Percentiles rank a stretch among this genome's conserved stretches.
These are phyloP conservation scores for Rosellinia necatrix DNA, from an alignment of 2,329 filamentous ascomycete genomes.

Conservation along the genomic window DNA sequence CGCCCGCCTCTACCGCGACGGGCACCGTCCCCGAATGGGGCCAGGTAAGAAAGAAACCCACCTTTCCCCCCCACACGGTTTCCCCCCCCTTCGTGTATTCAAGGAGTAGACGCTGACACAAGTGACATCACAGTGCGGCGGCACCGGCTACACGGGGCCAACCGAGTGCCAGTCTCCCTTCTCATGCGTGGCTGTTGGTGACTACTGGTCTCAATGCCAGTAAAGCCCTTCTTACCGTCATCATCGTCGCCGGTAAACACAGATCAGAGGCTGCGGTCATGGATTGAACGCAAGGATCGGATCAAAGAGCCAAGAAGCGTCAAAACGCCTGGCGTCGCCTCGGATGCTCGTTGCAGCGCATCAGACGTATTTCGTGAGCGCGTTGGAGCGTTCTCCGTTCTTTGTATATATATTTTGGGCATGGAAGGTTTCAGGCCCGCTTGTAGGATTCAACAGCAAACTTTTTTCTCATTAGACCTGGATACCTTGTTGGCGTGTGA, in stretches of 20 bases:
- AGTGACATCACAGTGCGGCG: constrained; percentile 26
- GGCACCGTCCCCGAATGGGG: constrained; percentile 24
- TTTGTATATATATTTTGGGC: no score
- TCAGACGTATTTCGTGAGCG: no score
- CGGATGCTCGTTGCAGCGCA: neutral
- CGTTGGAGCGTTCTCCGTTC: no score
- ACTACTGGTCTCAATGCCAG: constrained; percentile 28
- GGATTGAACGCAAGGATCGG: constrained; percentile 26
- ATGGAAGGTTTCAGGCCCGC: no score
- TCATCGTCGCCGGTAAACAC: neutral
- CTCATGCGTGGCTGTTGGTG: constrained; percentile 16
- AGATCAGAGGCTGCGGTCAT: constrained; percentile 25
- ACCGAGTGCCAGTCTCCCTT: constrained; percentile 27
- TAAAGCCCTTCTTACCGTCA: constrained; percentile 10
- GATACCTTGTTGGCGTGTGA: no score
- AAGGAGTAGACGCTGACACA: neutral
- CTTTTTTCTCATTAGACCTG: no score
- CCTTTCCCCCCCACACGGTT: neutral
- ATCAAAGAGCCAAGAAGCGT: constrained; percentile 3
- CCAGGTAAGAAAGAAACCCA: constrained; percentile 21
- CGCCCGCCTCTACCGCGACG: constrained; percentile 11
- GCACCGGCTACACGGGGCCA: constrained; percentile 27
- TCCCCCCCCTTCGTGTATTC: neutral
- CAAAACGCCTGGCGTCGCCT: neutral
- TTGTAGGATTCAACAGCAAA: no score